These are phyloP conservation scores for Colletotrichum zoysiae DNA, from an alignment of 2,329 filamentous ascomycete species.

Conservation along the genomic window DNA sequence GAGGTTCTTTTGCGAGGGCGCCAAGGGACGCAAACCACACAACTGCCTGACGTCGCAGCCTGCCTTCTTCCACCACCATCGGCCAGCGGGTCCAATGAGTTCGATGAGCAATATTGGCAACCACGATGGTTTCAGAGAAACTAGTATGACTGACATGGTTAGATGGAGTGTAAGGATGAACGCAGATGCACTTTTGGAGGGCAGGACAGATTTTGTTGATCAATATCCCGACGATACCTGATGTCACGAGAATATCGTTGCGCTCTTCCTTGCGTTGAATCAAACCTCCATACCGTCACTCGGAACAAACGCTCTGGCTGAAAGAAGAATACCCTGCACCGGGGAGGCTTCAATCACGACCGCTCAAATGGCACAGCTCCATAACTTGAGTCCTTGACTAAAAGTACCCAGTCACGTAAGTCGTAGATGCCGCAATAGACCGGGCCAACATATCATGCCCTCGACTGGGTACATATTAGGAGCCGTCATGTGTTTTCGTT, in stretches of 20 bases:
- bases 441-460: neutral
- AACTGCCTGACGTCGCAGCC: conserved; percentile 58
- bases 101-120: conserved; percentile 54
- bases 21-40: conserved; percentile 49
- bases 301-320: neutral
- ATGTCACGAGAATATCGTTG: neutral
- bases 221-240: conserved; percentile 45
- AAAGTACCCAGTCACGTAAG: neutral
- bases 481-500: neutral
- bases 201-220: conserved; percentile 48
- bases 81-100: conserved; percentile 52
- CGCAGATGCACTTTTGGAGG: conserved; percentile 53
- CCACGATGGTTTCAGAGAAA: conserved; percentile 49
- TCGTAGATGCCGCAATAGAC: neutral
- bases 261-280: neutral
- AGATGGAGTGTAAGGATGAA: conserved; percentile 58
- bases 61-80: conserved; percentile 61
- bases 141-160: conserved; percentile 51
- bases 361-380: neutral
- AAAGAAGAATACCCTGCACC: neutral
- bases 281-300: neutral
- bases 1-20: conserved; percentile 60
- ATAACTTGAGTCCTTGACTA: neutral
- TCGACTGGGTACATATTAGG: neutral
- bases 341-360: neutral